Percentiles rank a stretch among this genome's conserved stretches.
Evolutionary conservation across 371 early-diverging fungal genomes (phyloP).

Genomic region (Chytridium lagenaria): DNA sequence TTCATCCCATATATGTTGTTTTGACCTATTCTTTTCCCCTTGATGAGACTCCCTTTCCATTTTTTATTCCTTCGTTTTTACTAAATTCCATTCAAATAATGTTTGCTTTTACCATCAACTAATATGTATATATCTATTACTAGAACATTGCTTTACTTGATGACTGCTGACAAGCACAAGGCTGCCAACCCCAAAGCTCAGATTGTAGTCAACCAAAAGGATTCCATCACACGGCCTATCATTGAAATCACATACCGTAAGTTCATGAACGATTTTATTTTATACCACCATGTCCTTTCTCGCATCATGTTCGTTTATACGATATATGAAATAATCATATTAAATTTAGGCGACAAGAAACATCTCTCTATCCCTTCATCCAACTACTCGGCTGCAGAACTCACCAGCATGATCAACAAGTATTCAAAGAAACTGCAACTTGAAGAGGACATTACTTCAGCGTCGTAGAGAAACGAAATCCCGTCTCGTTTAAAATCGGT

Average conservation of each 20-base stretch:
- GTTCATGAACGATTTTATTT: too few species aligned
- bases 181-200: slow-evolving; percentile 26
- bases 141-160: slow-evolving; percentile 31
- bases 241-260: slow-evolving; percentile 35
- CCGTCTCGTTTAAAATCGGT: too few species aligned
- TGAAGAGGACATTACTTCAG: slow-evolving; percentile 32
- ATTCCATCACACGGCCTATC: slow-evolving; percentile 18
- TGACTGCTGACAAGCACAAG: slow-evolving; percentile 30
- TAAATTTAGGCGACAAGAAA: slow-evolving; percentile 29
- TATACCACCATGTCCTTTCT: not conserved
- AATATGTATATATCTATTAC: too few species aligned
- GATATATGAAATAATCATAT: not conserved
- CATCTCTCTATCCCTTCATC: slow-evolving; percentile 15
- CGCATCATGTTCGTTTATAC: not conserved
- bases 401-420: slow-evolving; percentile 25
- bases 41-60: too few species aligned
- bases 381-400: slow-evolving; percentile 22
- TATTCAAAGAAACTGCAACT: slow-evolving; percentile 32
- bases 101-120: too few species aligned
- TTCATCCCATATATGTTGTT: too few species aligned
- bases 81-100: too few species aligned
- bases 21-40: too few species aligned
- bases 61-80: too few species aligned
- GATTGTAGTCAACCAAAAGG: slow-evolving; percentile 25
- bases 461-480: too few species aligned